Conservation (phyloP, 2,329 filamentous ascomycete species). For the Sporothrix luriei region DNA sequence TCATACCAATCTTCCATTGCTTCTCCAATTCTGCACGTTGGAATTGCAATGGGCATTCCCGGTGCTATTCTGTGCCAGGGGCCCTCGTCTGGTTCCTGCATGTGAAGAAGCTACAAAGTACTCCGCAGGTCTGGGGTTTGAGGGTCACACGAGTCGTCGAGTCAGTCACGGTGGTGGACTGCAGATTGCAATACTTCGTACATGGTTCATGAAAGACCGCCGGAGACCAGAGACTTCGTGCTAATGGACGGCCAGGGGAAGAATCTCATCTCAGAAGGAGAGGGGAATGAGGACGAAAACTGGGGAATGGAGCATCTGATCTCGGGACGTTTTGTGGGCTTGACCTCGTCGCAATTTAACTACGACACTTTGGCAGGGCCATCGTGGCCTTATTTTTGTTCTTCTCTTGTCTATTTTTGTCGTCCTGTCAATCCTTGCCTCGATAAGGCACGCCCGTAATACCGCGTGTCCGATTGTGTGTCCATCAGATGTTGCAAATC, state of each 20-base stretch:
- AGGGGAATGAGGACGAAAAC: background rate
- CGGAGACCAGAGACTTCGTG: no score
- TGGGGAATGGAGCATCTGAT: conserved; percentile 17
- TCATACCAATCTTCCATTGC: background rate
- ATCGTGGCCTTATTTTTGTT: conserved; percentile 13
- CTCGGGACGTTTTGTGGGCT: conserved; percentile 3
- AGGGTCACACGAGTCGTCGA: background rate
- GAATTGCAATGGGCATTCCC: conserved; percentile 7
- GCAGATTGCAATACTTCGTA: no score
- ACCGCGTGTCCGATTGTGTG: background rate
- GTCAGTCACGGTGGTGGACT: background rate
- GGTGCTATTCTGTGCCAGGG: conserved; percentile 3
- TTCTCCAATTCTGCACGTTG: conserved; percentile 16
- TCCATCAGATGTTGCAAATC: background rate
- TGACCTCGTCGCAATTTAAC: conserved; percentile 27
- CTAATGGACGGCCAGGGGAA: no score
- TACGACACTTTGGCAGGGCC: conserved; percentile 16
- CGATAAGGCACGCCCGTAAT: no score
- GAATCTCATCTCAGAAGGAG: background rate
- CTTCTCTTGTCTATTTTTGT: conserved; percentile 14
- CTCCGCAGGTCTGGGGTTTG: background rate
- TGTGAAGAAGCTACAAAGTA: background rate
- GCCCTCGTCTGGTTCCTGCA: conserved; percentile 11
- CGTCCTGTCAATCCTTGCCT: conserved; percentile 13
- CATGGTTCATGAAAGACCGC: background rate